These are phyloP conservation scores for Coleophoma eucalyptorum DNA, from an alignment of 2,329 filamentous ascomycete genomes.

Conservation along the genomic window DNA sequence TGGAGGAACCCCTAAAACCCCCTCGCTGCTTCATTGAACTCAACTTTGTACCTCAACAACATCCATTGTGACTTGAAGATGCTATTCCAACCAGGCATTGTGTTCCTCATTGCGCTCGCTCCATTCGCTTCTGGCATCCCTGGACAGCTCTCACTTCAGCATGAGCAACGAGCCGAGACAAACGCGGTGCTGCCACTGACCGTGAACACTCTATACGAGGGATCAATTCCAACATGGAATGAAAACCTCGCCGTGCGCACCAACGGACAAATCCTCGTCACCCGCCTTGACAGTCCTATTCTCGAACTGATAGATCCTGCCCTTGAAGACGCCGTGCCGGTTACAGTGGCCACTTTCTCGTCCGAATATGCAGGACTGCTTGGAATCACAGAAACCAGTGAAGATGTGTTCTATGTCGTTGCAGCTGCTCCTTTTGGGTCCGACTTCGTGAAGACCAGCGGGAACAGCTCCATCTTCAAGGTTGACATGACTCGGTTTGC, in stretches of 20 bases:
- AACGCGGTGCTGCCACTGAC: neutral
- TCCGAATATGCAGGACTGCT: constrained; percentile 17
- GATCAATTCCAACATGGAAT: neutral
- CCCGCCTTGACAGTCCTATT: constrained; percentile 22
- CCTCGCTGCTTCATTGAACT: too few relatives aligned
- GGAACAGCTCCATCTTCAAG: constrained; percentile 12
- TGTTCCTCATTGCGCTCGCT: too few relatives aligned
- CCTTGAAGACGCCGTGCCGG: neutral
- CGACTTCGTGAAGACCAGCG: constrained; percentile 13
- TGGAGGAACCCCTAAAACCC: too few relatives aligned
- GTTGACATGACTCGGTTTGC: constrained; percentile 9
- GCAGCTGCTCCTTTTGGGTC: constrained; percentile 21
- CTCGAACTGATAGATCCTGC: constrained; percentile 28
- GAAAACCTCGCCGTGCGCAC: constrained; percentile 32
- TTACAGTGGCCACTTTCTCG: constrained; percentile 26
- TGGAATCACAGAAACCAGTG: constrained; percentile 29
- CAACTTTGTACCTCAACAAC: too few relatives aligned
- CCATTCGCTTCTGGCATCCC: too few relatives aligned
- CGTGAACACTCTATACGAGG: neutral
- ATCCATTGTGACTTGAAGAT: too few relatives aligned
- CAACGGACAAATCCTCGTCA: constrained; percentile 30
- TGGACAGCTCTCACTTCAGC: too few relatives aligned
- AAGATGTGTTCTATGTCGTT: constrained; percentile 23
- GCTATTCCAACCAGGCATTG: too few relatives aligned
- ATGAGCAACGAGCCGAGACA: neutral